phyloP scores from a whole-genome alignment of 148 eudicot species.

The Persicaria maculosa region DNA sequence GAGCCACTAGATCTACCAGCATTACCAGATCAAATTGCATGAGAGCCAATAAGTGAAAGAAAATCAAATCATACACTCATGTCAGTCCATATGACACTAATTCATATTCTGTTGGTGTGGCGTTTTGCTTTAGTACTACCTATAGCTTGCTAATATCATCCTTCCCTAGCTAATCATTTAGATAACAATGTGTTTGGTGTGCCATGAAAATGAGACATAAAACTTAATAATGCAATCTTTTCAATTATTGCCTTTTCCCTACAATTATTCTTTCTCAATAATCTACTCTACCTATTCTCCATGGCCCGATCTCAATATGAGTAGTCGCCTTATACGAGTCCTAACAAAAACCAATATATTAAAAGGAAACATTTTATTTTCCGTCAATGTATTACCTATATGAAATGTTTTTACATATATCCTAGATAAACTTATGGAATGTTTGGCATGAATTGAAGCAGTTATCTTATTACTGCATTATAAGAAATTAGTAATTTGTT shows the following conservation, averaged over 20 bases:
- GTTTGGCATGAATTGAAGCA: not conserved
- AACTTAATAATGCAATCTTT: slow-evolving; percentile 5
- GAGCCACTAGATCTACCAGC: not conserved
- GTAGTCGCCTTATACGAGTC: not conserved
- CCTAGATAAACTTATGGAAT: not conserved
- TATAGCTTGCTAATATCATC: slow-evolving; percentile 2
- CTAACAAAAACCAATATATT: not conserved
- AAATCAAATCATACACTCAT: not conserved
- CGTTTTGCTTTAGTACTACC: not conserved
- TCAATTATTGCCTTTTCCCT: slow-evolving; percentile 1
- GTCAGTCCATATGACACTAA: not conserved
- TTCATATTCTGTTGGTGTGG: not conserved
- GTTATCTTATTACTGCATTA: no score
- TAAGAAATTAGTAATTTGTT: no score
- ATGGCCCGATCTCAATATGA: not conserved
- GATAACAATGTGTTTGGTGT: slow-evolving; percentile 4
- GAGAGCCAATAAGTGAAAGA: not conserved
- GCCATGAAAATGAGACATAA: slow-evolving; percentile 8
- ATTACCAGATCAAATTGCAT: not conserved
- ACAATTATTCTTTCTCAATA: slow-evolving; percentile 7
- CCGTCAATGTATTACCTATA: not conserved
- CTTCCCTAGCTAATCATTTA: not conserved
- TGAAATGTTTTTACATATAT: not conserved
- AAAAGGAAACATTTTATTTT: not conserved
- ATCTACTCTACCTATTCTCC: not conserved